Percentiles rank a stretch among this genome's conserved stretches.
These are phyloP conservation scores for Zanthoxylum bungeanum DNA, from an alignment of 345 rosid species.

Conservation along the genomic window DNA sequence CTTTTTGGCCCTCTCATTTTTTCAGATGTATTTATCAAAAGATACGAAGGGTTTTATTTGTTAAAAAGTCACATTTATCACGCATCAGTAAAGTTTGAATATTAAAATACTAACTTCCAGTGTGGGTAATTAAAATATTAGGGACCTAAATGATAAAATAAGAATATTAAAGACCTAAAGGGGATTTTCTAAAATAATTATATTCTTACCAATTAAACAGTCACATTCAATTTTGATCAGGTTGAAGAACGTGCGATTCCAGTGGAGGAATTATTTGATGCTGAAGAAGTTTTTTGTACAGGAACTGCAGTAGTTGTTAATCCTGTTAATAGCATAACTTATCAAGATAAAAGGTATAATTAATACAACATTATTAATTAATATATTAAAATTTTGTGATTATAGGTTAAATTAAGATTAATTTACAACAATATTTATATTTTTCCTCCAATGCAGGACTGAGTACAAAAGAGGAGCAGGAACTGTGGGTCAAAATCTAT, in stretches of 20 bases:
- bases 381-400: neutral
- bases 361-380: neutral
- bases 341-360: constrained; percentile 28
- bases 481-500: constrained; percentile 21
- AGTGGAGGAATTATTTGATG: constrained; percentile 31
- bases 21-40: too few relatives aligned
- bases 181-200: too few relatives aligned
- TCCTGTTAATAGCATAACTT: constrained; percentile 38
- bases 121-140: too few relatives aligned
- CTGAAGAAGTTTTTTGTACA: constrained; percentile 52
- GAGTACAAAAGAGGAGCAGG: constrained; percentile 29
- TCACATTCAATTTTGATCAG: constrained; percentile 14
- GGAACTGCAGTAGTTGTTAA: constrained; percentile 42
- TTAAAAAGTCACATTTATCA: too few relatives aligned
- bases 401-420: neutral
- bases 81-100: too few relatives aligned
- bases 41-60: too few relatives aligned
- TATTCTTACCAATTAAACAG: neutral
- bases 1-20: too few relatives aligned
- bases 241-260: constrained; percentile 36
- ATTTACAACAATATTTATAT: neutral
- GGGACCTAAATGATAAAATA: too few relatives aligned
- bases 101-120: too few relatives aligned
- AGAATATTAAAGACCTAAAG: too few relatives aligned
- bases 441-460: constrained; percentile 21